Evolutionary conservation across 495 filamentous ascomycete genomes (phyloP).

Genomic region (Penicillium ochrochloron): DNA sequence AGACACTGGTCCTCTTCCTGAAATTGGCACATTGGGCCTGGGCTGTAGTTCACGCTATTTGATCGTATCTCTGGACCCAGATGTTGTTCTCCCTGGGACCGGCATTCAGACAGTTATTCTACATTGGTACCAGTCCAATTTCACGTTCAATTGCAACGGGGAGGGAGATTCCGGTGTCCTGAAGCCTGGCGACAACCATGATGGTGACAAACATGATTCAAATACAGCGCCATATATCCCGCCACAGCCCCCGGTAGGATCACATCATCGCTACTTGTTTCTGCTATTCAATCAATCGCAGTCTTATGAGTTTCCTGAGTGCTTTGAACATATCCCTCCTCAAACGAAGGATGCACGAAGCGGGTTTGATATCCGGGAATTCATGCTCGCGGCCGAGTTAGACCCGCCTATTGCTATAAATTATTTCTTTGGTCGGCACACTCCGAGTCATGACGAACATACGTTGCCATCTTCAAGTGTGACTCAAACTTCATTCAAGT

Average conservation of each 20-base stretch:
- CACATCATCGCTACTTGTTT: conserved; percentile 44
- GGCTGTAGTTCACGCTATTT: conserved; percentile 27
- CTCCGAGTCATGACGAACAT: conserved; percentile 10
- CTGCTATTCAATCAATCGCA: conserved; percentile 41
- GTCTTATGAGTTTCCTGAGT: conserved; percentile 34
- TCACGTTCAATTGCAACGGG: conserved; percentile 21
- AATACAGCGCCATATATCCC: conserved; percentile 37
- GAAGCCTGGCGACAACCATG: background rate
- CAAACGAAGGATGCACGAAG: conserved; percentile 28
- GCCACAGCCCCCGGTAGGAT: conserved; percentile 39
- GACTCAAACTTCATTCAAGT: conserved; percentile 33
- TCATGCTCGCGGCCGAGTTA: conserved; percentile 36
- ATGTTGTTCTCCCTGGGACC: conserved; percentile 35
- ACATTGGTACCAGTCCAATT: conserved; percentile 45
- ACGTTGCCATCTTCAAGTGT: conserved; percentile 15
- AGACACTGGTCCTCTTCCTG: conserved; percentile 24
- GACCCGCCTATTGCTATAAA: conserved; percentile 38
- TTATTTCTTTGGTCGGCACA: conserved; percentile 40
- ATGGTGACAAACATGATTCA: background rate
- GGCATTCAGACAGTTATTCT: conserved; percentile 33
- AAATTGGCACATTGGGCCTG: conserved; percentile 27
- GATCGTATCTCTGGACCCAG: conserved; percentile 43
- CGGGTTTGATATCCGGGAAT: conserved; percentile 39
- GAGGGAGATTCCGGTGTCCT: background rate
- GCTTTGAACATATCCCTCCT: conserved; percentile 38